Base-by-base conservation (phyloP, 257 asterid genomes). In the Penstemon eatonii region DNA sequence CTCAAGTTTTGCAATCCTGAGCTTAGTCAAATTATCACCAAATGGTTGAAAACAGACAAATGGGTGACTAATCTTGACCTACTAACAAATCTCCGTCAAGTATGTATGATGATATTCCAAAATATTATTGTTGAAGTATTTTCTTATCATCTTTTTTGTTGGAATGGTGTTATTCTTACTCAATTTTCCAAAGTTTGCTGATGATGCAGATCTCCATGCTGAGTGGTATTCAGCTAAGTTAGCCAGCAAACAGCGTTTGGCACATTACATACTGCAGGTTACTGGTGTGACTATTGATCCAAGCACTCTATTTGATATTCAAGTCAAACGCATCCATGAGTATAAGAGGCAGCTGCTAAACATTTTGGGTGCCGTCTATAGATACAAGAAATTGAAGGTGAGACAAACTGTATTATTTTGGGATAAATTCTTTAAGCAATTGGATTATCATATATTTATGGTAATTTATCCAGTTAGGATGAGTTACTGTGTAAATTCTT, bases 371-470 rank as follows among this genome's bases (percentile, higher is more conserved):
- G 84, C 91, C 65, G 85, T 94, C 78, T 94, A 94, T 78, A 78
- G 96, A 81, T 94, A 91, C 97, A 94, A 94, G 90, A 94, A 87
- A 78, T 75, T 94, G 75, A 94, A 94, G 97, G 99, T 91, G 85
- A 64, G 87, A 56, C 59, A 59, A 63, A 60, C 59, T 82, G 4
- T 10, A 49, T 9, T 9, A 49, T 49, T 12, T 8, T 39, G 56
- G 37, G 13, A 64, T 33, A 5, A 52, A 44, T 38, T 69, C 61
- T 12, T 5, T 33, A 60, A 50, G 69, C 52, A 37, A 62, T 38
- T 71, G 13, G 64, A 38, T 46, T 42, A 44, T 15, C 55, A 25
- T 25, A 25, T 25, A 25, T 42, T 18, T 2, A 15, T 54, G 56
- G 44, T 46, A 53, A 37, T 57, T 73, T 73, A 38, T 69, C 41